These are phyloP conservation scores for Medicago truncatula DNA, from an alignment of 306 rosid genomes.

Conservation along the genomic window DNA sequence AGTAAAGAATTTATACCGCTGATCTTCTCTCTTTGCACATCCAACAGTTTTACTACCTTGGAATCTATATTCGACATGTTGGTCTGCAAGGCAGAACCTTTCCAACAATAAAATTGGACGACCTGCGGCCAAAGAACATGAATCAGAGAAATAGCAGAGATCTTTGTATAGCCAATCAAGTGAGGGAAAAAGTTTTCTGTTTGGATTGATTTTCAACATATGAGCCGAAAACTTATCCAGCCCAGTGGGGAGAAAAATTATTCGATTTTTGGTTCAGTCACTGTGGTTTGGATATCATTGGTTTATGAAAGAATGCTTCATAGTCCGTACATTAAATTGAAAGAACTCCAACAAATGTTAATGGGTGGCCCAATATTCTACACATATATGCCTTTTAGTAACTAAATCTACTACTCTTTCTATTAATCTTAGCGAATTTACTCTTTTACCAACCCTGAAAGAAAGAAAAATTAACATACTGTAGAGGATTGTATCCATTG, in stretches of 20 bases:
- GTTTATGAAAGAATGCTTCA: background rate
- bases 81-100: slow-evolving; percentile 45
- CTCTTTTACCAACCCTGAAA: no score
- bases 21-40: slow-evolving; percentile 47
- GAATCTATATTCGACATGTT: slow-evolving; percentile 28
- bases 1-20: slow-evolving; percentile 52
- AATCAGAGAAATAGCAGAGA: slow-evolving; percentile 23
- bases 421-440: no score
- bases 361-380: no score
- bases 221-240: background rate
- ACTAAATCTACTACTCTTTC: no score
- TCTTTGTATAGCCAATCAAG: slow-evolving; percentile 19
- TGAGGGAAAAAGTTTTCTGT: background rate
- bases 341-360: background rate
- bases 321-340: background rate
- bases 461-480: no score
- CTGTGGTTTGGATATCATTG: background rate
- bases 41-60: slow-evolving; percentile 52
- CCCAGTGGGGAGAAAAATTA: background rate
- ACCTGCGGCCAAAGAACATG: background rate
- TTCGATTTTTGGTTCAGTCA: background rate
- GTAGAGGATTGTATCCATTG: slow-evolving; percentile 10
- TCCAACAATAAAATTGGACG: slow-evolving; percentile 67
- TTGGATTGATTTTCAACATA: background rate
- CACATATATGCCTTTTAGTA: no score